A percentile compares a stretch with the other conserved stretches of the same genome.
phyloP scores from a whole-genome alignment of 805 yeast species.

The Torulaspora franciscae region DNA sequence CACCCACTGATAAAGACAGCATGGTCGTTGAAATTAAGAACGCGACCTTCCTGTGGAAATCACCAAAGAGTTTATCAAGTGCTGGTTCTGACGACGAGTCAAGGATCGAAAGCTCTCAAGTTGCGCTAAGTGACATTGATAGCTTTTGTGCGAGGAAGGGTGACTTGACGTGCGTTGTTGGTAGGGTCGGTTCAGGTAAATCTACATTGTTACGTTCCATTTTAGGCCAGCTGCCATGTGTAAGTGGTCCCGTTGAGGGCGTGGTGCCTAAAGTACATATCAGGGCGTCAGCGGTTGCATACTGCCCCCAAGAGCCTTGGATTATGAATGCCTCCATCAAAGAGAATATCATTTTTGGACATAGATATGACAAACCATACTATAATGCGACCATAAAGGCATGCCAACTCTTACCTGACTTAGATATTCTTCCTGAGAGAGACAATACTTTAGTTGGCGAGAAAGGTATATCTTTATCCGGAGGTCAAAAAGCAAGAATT shows the following conservation, averaged over 20 bases:
- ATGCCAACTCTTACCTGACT: conserved; percentile 47
- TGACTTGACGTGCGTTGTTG: conserved; percentile 54
- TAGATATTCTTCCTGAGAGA: conserved; percentile 47
- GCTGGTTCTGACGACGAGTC: conserved; percentile 41
- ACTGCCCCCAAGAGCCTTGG: conserved; percentile 59
- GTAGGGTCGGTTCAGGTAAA: conserved; percentile 66
- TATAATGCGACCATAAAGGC: conserved; percentile 44
- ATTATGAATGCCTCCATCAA: conserved; percentile 47
- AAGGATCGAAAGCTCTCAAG: conserved; percentile 40
- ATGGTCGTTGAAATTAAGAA: conserved; percentile 43
- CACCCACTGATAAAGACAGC: conserved; percentile 18
- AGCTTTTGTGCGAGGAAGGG: conserved; percentile 50
- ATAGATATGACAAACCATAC: conserved; percentile 39
- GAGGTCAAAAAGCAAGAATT: conserved; percentile 62
- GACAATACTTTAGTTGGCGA: conserved; percentile 55
- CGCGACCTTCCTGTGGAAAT: conserved; percentile 52
- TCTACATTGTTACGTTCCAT: conserved; percentile 52
- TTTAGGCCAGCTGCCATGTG: conserved; percentile 49
- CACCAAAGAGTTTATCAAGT: conserved; percentile 20
- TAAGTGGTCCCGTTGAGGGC: conserved; percentile 25
- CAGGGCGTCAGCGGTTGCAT: conserved; percentile 43
- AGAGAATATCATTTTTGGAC: conserved; percentile 51
- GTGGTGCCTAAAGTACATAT: conserved; percentile 26
- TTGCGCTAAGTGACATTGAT: conserved; percentile 45
- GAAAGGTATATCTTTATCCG: conserved; percentile 55